Evolutionary conservation across 768 basidiomycete species (phyloP).

Genomic region (Mycena galopus): DNA sequence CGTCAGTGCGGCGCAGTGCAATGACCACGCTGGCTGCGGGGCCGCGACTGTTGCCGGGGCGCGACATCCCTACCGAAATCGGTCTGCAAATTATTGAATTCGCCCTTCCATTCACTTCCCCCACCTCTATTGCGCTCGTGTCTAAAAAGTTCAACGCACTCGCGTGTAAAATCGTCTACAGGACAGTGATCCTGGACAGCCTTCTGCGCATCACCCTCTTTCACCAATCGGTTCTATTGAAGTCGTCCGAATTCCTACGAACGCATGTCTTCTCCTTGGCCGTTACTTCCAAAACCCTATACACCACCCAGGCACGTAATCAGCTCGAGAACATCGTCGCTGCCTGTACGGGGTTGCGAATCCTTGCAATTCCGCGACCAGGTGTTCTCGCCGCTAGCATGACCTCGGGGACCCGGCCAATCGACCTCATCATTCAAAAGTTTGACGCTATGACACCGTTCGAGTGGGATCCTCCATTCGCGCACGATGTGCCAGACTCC

Average conservation of each 20-base stretch:
- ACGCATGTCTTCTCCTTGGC: conserved; percentile 20
- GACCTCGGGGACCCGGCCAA: conserved; percentile 25
- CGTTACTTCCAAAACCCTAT: conserved; percentile 9
- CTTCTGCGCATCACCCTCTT: conserved; percentile 32
- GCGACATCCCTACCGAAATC: conserved; percentile 34
- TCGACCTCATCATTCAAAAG: conserved; percentile 27
- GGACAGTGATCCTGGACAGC: conserved; percentile 31
- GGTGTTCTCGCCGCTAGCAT: conserved; percentile 10
- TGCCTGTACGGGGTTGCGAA: conserved; percentile 17
- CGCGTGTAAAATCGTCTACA: conserved; percentile 37
- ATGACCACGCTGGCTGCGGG: not conserved
- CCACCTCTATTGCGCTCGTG: conserved; percentile 25
- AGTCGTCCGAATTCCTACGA: conserved; percentile 9
- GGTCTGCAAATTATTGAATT: conserved; percentile 35
- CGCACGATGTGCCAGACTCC: not conserved
- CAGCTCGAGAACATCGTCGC: conserved; percentile 24
- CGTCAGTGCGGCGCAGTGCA: not conserved
- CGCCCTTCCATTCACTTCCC: conserved; percentile 24
- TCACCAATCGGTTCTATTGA: conserved; percentile 25
- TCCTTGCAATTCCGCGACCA: conserved; percentile 28
- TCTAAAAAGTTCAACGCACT: conserved; percentile 32
- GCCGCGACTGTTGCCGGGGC: conserved; percentile 7
- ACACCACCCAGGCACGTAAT: conserved; percentile 24
- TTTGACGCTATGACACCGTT: conserved; percentile 31
- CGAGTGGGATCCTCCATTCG: conserved; percentile 25